Base-by-base conservation (phyloP, 306 rosid genomes). In the Medicago lupulina region DNA sequence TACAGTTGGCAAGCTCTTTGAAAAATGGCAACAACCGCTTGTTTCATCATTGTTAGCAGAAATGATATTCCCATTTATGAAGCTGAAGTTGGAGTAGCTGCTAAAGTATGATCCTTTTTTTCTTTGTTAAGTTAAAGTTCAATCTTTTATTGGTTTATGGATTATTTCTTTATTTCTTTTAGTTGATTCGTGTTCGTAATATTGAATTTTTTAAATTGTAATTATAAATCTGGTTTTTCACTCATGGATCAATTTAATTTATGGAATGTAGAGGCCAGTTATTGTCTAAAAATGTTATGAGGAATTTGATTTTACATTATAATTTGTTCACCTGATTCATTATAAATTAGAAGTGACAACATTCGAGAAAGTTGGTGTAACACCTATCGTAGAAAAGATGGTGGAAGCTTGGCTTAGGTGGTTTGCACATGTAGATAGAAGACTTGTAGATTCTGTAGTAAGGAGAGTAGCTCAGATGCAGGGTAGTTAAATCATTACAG, bases 71-170 rank as follows among this genome's bases (percentile, higher is more conserved):
- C 98, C 17, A 95, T 95, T 53, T 95, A 95, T 75, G 98, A 92
- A 86, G 94, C 98, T 75, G 97, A 95, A 95, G 96, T 95, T 70
- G 98, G 98, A 87, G 89, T 96, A 71, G 92, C 98, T 17, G 88
- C 93, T 70, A 95, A 95, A 82, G 98, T 94, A 85, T 58, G 75
- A 11, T 43, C 38, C 44, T 39, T 14, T 50, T 25, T 50, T 49
- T 38, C 2, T 2, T 23, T 36, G 16, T 50, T 28, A 7, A 70
- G n/a, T 63, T 62, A 2, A 3, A 46, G 2, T 49, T 55, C 62
- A 54, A 67, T 38, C 18, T 47, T 63, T 65, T 47, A 16, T 76
- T 70, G 7, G 31, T 65, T 58, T 64, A 2, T 55, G 13, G n/a
- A 13, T 71, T 12, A 9, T 16, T 40, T 71, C 0, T 57, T 34